Evolutionary conservation across 805 yeast species (phyloP), one percentile per base, ranked within the genome.

Genomic region (Cyberlindnera xishuangbannaensis): DNA sequence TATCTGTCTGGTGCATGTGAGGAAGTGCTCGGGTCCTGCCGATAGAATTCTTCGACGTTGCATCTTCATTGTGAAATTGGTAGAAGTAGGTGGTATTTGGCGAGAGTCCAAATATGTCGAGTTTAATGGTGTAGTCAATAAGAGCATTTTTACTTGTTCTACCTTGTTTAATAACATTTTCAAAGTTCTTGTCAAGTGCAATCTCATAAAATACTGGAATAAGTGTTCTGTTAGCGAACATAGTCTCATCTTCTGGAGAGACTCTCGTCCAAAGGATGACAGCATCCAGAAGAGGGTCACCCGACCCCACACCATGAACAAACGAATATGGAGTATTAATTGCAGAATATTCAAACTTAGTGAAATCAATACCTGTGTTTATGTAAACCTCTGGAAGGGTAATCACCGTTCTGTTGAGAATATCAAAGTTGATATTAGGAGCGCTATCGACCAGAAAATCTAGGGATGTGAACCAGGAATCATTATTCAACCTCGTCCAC

Each of bases 251-350:
- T n/a, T 15, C 11, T n/a, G 51, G 45, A 4, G 50, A 40, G 27
- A 47, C 19, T 26, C 54, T 33, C 3, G 55, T 50, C 55, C 55
- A 50, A 12, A 49, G 23, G 18, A 50, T 45, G n/a, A 49, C 30
- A 2, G 51, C 35, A 18, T 36, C 31, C 4, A 28, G 19, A 6
- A 44, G 32, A 9, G 55, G 55, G 33, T 50, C 52, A 13, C 55
- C 55, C 14, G 47, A 39, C 7, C 53, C 53, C 4, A 50, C 39
- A 10, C 53, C 54, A 25, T 50, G 54, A 6, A 27, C 23, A 26
- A 45, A 48, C 6, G 17, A 16, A 16, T 21, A 32, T 16, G 17
- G 7, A n/a, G 19, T 12, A 4, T 17, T 3, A 6, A 15, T 20
- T 18, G 7, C 25, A 17, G 21, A 18, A 15, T 23, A 30, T 9